A percentile compares a stretch with the other conserved stretches of the same genome.
Evolutionary conservation across 2,329 filamentous ascomycete genomes (phyloP).

Genomic region (Lithohypha guttulata): DNA sequence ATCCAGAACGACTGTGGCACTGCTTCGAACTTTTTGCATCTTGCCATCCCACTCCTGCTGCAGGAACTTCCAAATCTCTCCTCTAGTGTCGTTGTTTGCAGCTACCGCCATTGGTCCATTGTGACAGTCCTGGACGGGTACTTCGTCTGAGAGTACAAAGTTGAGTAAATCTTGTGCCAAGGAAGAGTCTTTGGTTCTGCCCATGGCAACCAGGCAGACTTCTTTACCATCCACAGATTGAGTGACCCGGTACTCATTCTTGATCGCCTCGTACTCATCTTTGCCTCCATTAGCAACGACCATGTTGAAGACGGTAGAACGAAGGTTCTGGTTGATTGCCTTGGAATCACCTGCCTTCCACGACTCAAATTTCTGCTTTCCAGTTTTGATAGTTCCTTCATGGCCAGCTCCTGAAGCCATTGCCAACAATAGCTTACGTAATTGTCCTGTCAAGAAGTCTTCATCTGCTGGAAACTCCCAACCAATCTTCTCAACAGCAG

Average conservation of each 20-base stretch:
- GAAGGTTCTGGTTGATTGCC: conserved; percentile 71
- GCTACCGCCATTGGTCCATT: conserved; percentile 64
- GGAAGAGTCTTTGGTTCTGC: conserved; percentile 57
- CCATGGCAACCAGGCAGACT: conserved; percentile 66
- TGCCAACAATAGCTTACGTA: conserved; percentile 70
- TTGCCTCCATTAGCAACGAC: conserved; percentile 62
- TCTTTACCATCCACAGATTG: conserved; percentile 86
- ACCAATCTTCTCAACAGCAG: conserved; percentile 66
- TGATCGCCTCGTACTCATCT: conserved; percentile 61
- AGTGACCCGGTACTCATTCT: conserved; percentile 73
- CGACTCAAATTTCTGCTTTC: conserved; percentile 66
- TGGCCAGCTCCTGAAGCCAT: conserved; percentile 69
- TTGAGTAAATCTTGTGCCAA: conserved; percentile 58
- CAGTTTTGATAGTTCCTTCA: conserved; percentile 58
- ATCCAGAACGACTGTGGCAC: conserved; percentile 80
- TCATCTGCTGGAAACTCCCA: conserved; percentile 75
- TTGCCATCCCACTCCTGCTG: conserved; percentile 65
- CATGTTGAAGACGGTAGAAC: conserved; percentile 68
- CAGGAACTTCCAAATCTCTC: conserved; percentile 72
- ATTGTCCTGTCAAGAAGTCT: conserved; percentile 68
- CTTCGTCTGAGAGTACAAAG: conserved; percentile 72
- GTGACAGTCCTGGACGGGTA: conserved; percentile 80
- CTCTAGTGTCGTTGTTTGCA: conserved; percentile 61
- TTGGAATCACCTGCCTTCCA: conserved; percentile 59
- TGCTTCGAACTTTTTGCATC: conserved; percentile 59